Evolutionary conservation across 306 rosid species (phyloP).

Genomic region (Lablab purpureus): DNA sequence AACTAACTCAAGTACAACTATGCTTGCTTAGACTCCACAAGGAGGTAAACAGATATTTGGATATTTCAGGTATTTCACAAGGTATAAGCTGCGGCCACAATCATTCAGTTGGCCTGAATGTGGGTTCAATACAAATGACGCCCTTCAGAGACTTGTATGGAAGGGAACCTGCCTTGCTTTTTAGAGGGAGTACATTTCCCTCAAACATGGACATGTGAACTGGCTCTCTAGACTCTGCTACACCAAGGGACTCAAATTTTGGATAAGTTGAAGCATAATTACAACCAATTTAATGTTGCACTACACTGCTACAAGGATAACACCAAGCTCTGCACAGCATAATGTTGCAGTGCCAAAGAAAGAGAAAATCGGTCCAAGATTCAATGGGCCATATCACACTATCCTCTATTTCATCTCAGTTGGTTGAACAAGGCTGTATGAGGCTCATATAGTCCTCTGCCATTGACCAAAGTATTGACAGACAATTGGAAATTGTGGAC

Average conservation of each 20-base stretch:
- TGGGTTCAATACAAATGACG: background rate
- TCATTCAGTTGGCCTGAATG: background rate
- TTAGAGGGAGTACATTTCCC: slow-evolving; percentile 4
- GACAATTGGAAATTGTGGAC: background rate
- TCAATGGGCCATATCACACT: background rate
- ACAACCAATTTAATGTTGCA: background rate
- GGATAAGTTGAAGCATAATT: background rate
- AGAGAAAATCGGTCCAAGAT: background rate
- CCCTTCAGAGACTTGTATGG: slow-evolving; percentile 6
- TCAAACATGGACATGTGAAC: background rate
- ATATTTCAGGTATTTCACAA: background rate
- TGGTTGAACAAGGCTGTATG: background rate
- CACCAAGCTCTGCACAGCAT: too few species aligned
- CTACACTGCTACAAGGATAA: too few species aligned
- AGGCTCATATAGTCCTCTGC: background rate
- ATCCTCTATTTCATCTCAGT: slow-evolving; percentile 8
- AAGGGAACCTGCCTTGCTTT: background rate
- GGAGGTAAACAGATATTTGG: background rate
- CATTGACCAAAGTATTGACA: background rate
- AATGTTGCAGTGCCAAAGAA: background rate
- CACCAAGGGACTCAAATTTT: slow-evolving; percentile 14
- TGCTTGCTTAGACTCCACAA: background rate
- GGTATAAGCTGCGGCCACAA: slow-evolving; percentile 12
- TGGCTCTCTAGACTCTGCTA: background rate
- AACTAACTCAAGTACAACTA: background rate